Conservation (phyloP, 345 rosid species). For the Passiflora organensis region DNA sequence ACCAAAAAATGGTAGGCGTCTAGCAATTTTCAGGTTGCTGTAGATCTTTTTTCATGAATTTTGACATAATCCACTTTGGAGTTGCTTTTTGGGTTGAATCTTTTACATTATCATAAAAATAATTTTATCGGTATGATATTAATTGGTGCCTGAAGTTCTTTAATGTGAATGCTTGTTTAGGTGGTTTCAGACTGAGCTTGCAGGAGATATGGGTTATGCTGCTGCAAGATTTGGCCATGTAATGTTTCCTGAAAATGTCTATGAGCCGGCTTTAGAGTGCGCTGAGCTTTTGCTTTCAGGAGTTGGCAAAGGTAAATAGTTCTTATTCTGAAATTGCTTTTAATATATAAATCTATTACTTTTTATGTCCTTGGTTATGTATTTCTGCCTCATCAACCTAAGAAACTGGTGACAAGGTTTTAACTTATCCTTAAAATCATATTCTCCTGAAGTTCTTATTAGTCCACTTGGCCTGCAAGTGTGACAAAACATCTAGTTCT, state of each 20-base stretch:
- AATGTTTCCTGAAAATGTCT: conserved; percentile 98
- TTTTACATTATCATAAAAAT: not conserved
- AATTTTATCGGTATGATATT: not conserved
- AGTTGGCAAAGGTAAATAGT: conserved; percentile 70
- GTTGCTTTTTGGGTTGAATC: conserved; percentile 5
- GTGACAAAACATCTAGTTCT: not conserved
- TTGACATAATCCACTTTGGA: not conserved
- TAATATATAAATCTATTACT: not conserved
- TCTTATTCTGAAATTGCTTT: not conserved
- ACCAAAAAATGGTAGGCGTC: no score
- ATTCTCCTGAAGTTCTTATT: not conserved
- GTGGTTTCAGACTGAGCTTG: conserved; percentile 94
- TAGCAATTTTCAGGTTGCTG: not conserved
- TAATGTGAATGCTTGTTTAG: conserved; percentile 55
- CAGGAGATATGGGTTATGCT: conserved; percentile 94
- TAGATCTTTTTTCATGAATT: not conserved
- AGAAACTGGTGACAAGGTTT: not conserved
- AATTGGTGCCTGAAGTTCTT: conserved; percentile 40
- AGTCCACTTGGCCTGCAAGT: not conserved
- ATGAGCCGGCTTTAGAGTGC: conserved; percentile 88
- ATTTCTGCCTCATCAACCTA: no score
- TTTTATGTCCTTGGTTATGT: no score
- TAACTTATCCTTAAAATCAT: not conserved
- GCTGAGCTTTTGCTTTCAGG: conserved; percentile 87
- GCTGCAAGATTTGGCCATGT: conserved; percentile 97